Evolutionary conservation across 306 rosid species (phyloP).

Genomic region (Morella rubra): DNA sequence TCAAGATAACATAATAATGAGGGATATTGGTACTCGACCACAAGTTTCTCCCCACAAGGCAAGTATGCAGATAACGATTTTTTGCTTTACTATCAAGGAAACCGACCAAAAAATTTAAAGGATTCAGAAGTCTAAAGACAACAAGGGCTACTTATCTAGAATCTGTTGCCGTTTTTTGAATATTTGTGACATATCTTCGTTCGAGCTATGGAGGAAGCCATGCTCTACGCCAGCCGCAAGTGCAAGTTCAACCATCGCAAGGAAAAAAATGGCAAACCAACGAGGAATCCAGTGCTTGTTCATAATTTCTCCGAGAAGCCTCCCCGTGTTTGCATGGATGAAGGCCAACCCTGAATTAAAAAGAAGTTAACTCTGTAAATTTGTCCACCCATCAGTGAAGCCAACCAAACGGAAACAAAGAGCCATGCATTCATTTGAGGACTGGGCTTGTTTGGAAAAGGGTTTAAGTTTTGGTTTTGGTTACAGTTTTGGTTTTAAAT

Average conservation of each 20-base stretch:
- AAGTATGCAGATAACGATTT: not conserved
- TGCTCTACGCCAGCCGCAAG: constrained; percentile 14
- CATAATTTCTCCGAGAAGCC: constrained; percentile 17
- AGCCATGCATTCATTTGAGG: too few species aligned
- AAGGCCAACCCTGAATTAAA: constrained; percentile 34
- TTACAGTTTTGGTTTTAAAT: too few species aligned
- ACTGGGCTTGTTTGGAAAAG: too few species aligned
- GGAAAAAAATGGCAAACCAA: constrained; percentile 35
- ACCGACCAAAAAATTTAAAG: too few species aligned
- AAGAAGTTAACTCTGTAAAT: not conserved
- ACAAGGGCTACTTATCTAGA: constrained; percentile 23
- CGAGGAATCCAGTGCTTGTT: constrained; percentile 21
- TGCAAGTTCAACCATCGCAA: constrained; percentile 38
- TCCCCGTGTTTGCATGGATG: constrained; percentile 26
- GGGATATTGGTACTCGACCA: constrained; percentile 8
- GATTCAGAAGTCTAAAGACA: not conserved
- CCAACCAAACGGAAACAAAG: too few species aligned
- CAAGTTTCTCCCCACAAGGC: constrained; percentile 24
- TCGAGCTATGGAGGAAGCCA: constrained; percentile 2
- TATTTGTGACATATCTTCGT: constrained; percentile 2
- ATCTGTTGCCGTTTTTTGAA: constrained; percentile 8
- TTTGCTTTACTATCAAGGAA: not conserved
- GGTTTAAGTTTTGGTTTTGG: too few species aligned
- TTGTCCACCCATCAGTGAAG: too few species aligned
- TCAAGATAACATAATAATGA: constrained; percentile 36